Conservation (phyloP, 2,329 filamentous ascomycete species). For the Aspergillus sp. region DNA sequence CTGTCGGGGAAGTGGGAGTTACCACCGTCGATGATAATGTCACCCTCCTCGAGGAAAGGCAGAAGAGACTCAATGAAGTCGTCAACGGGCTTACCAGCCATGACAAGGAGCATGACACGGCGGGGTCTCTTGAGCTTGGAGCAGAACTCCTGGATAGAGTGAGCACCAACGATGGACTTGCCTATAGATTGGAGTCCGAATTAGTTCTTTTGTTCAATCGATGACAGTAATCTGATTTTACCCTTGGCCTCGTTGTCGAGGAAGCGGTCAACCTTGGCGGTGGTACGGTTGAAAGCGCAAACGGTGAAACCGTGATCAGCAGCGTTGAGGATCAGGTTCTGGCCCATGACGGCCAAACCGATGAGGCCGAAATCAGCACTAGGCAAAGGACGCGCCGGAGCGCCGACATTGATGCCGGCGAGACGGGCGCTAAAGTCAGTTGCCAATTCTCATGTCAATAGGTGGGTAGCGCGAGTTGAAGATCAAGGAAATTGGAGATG, state of each 20-base stretch:
- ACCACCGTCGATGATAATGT: constrained; percentile 99
- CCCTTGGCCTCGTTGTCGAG: constrained; percentile 85
- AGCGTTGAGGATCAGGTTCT: constrained; percentile 87
- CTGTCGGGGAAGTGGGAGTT: constrained; percentile 99
- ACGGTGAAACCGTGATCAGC: constrained; percentile 93
- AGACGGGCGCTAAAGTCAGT: constrained; percentile 65
- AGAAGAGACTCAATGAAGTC: constrained; percentile 97
- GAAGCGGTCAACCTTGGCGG: constrained; percentile 96
- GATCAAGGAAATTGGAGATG: not conserved
- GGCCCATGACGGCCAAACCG: constrained; percentile 84
- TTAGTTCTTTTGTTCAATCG: constrained; percentile 25
- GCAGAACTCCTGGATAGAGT: constrained; percentile 91
- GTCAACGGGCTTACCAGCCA: constrained; percentile 96
- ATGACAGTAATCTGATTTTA: constrained; percentile 24
- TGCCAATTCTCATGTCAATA: constrained; percentile 31
- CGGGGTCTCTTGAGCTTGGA: constrained; percentile 95
- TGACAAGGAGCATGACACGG: constrained; percentile 97
- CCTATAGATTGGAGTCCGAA: constrained; percentile 39
- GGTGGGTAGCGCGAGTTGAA: constrained; percentile 7
- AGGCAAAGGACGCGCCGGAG: constrained; percentile 48
- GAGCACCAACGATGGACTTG: constrained; percentile 91
- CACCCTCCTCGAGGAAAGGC: constrained; percentile 73
- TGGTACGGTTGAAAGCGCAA: constrained; percentile 97
- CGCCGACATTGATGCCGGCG: constrained; percentile 67
- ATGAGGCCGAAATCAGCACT: constrained; percentile 89